Evolutionary conservation across 495 filamentous ascomycete species (phyloP).

Genomic region (Podospora sp.): DNA sequence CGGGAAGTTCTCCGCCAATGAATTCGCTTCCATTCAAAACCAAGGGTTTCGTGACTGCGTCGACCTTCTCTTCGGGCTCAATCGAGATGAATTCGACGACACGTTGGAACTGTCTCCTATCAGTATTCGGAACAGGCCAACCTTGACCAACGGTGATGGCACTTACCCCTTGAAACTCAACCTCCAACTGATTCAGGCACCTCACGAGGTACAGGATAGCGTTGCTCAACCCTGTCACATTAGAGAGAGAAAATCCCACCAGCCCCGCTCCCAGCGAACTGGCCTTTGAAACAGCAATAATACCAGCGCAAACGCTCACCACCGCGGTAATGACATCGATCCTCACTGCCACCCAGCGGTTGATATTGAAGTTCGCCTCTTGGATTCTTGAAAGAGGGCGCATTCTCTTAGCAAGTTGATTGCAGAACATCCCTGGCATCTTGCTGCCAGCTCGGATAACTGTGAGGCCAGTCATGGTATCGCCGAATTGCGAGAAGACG

Average conservation of each 20-base stretch:
- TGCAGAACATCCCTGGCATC: constrained; percentile 48
- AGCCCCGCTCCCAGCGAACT: constrained; percentile 47
- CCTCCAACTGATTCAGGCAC: constrained; percentile 52
- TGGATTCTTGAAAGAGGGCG: constrained; percentile 41
- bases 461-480: constrained; percentile 50
- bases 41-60: constrained; percentile 10
- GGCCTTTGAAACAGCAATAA: constrained; percentile 48
- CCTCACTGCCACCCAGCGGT: constrained; percentile 54
- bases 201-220: constrained; percentile 50
- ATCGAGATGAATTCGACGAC: constrained; percentile 51
- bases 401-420: constrained; percentile 46
- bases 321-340: constrained; percentile 52
- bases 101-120: constrained; percentile 43
- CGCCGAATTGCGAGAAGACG: constrained; percentile 54
- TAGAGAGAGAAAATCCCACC: constrained; percentile 54
- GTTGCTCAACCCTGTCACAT: constrained; percentile 51
- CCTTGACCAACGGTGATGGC: background rate
- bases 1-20: constrained; percentile 33
- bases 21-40: constrained; percentile 28
- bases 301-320: constrained; percentile 48
- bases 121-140: background rate
- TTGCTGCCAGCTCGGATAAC: constrained; percentile 51
- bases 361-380: constrained; percentile 53
- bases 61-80: constrained; percentile 47
- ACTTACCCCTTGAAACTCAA: constrained; percentile 51